Base-by-base conservation (phyloP, 2,329 filamentous ascomycete species). In the Diaporthe longicolla region DNA sequence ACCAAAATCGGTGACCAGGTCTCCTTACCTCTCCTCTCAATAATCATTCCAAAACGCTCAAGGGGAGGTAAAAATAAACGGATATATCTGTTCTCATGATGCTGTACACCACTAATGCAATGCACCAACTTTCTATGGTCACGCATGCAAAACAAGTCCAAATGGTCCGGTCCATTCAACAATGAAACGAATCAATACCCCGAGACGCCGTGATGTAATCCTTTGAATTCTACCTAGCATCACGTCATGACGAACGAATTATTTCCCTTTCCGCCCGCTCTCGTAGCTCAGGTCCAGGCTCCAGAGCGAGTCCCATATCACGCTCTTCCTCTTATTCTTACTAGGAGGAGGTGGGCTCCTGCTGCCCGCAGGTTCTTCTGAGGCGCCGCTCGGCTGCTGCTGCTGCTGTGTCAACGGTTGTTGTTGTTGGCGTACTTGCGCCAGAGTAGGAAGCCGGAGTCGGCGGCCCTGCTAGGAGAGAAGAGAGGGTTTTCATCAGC, bases 281-380 rank as follows among this genome's bases (percentile, higher is more conserved):
- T 89, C 89, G 66, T 89, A 87, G 76, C 84, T 90, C 59, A 91
- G 85, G 77, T 92, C 90, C 35, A 91, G 79, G 76, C 85, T 90
- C 90, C 90, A 92, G 21, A 92, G 81, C 17, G 88, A 86, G 77
- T 91, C 90, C 89, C 90, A 93, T 13, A 92, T 85, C 5, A 91
- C 83, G 37, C 88, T 90, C 78, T 82, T 88, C 81, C 85, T 89
- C 40, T 26, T 43, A 15, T 17, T 32, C 7, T 26, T 48, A 8
- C 26, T 55, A n/a, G 80, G 82, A 32, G 84, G 80, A 4, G 40
- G 40, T 10, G 10, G 10, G 37, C 37, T 37, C 15, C 15, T 19
- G 74, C 84, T 85, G 71, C 84, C 77, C 78, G 82, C 70, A 50
- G 66, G 24, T 19, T 63, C 48, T 59, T 43, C 48, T 59, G 80